Evolutionary conservation across 1,284 basidiomycete genomes (phyloP).

Genomic region (Apiotrichum veenhuisii): DNA sequence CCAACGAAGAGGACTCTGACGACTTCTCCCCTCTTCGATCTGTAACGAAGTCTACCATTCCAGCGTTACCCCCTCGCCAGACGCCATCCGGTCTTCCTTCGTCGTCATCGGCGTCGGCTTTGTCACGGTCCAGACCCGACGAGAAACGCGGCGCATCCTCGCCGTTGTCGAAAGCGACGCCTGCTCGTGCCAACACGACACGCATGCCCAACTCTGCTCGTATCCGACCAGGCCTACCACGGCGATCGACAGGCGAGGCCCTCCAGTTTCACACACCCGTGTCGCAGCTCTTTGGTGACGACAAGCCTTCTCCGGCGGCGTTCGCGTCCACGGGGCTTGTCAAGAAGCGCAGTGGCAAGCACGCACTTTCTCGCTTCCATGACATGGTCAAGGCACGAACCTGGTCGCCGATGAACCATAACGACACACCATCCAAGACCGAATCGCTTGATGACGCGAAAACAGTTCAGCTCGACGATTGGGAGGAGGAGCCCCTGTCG

Average conservation of each 20-base stretch:
- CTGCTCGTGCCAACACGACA: neutral
- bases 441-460: neutral
- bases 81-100: neutral
- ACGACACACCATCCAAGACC: slow-evolving; percentile 4
- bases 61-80: neutral
- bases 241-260: neutral
- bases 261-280: slow-evolving; percentile 27
- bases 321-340: slow-evolving; percentile 47
- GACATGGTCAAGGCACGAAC: slow-evolving; percentile 5
- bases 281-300: slow-evolving; percentile 36
- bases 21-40: slow-evolving; percentile 1
- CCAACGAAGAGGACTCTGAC: slow-evolving; percentile 9
- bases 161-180: neutral
- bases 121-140: neutral
- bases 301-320: slow-evolving; percentile 46
- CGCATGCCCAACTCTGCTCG: neutral
- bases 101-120: neutral
- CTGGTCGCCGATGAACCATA: slow-evolving; percentile 5
- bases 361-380: slow-evolving; percentile 32
- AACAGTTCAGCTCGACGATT: slow-evolving; percentile 9
- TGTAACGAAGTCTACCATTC: neutral
- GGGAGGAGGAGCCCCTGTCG: slow-evolving; percentile 13
- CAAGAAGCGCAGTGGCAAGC: slow-evolving; percentile 42
- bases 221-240: slow-evolving; percentile 9
- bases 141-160: neutral